Base-by-base conservation (phyloP, 345 rosid genomes). In the Heritiera fomes region DNA sequence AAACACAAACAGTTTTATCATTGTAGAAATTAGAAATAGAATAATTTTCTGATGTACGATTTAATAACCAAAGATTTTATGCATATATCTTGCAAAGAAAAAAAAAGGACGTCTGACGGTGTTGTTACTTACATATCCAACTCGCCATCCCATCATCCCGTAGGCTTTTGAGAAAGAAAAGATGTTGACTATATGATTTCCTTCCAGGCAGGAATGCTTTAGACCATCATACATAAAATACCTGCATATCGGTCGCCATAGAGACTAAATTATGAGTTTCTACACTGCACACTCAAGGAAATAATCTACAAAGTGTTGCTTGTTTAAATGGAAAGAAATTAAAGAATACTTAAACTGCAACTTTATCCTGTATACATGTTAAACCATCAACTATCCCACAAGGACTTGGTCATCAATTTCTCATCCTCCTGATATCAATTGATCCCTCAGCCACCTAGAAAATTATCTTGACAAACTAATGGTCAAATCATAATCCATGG, bases 71-170 rank as follows among this genome's bases (percentile, higher is more conserved):
- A 40, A 79, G 41, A n/a, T 20, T 41, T 1, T 53, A 32, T n/a
- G 77, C 76, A 56, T 58, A 30, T 18, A 56, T 17, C 59, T 61
- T 50, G 46, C 15, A 2, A 2, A 47, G 18, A 40, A 80, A 34
- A 34, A 34, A 72, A 59, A 68, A 7, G 0, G 9, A 10, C 0
- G 32, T 45, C 56, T 34, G 6, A 34, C 9, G 13, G 56, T 41
- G 45, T 14, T 30, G 10, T 4, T 68, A 34, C 38, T 34, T 34
- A 96, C 98, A 76, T 96, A 94, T 86, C 99, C 99, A 78, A 96
- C 97, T 75, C 99, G 89, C 99, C 99, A 96, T 58, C 99, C 99
- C 99, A 94, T 94, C 99, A 96, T 96, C 53, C 99, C 99, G 18
- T 96, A 94, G 60, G 98, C 95, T 90, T 96, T 96, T 9, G 99